Base-by-base conservation (phyloP, 164 flowering plant genomes). In the Vitis amurensis region DNA sequence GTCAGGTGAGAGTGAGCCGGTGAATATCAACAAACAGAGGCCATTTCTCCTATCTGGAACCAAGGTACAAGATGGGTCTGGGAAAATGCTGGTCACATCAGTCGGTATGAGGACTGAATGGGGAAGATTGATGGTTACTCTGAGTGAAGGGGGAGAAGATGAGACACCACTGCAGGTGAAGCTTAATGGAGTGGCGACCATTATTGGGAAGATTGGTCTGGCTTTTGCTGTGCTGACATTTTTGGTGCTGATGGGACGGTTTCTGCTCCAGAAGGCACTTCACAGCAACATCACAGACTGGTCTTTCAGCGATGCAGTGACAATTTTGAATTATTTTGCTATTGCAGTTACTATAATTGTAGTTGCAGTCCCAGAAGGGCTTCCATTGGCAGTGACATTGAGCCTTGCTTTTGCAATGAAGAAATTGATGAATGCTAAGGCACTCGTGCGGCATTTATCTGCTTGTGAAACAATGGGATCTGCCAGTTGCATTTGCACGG, bases 381-480 rank as follows among this genome's bases (percentile, higher is more conserved):
- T 88, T 3, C 91, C 91, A 2, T 63, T 88, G 63, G 91, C 91
- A 10, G 89, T 88, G 56, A 88, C 91, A 49, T 68, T 88, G 29
- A 86, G 89, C 67, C 86, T 88, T 65, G 89, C 91, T 4, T 88
- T 82, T 79, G 88, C 89, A 15, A 86, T 84, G 89, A 86, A 84
- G 75, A 78, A 83, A 59, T 37, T 88, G 30, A 84, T 88, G 92
- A 77, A 69, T 69, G 90, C 71, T 73, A 86, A 74, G 78, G 94
- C 91, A 3, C 80, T 88, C 11, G 83, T 84, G 59, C 60, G 91
- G 68, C 89, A 87, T 75, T 85, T 88, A 10, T 78, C 91, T 47
- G 89, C 94, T 1, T 88, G 92, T 61, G 97, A 89, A 72, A 91
- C 97, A 10, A 91, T 91, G 97, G 97, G 94, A 31, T 91, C 97